Percentiles rank a stretch among this genome's conserved stretches.
Evolutionary conservation across 176 grass and related monocot species (phyloP).

Genomic region (Lolium rigidum): DNA sequence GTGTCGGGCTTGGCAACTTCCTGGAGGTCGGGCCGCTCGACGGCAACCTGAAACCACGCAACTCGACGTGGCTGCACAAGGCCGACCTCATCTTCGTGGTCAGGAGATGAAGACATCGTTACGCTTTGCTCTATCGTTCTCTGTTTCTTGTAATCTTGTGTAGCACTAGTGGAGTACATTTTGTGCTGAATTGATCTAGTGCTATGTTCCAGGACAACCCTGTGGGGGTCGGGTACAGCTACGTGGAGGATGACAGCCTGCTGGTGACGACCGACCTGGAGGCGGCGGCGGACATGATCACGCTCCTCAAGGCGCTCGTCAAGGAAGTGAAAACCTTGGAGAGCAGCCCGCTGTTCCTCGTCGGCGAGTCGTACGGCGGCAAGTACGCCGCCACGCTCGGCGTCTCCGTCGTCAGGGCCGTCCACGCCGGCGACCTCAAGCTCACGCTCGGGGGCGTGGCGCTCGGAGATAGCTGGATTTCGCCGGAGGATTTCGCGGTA

Average conservation of each 20-base stretch:
- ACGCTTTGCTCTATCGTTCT: background rate
- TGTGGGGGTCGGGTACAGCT: slow-evolving; percentile 84
- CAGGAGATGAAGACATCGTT: background rate
- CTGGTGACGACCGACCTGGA: slow-evolving; percentile 74
- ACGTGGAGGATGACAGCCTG: slow-evolving; percentile 64
- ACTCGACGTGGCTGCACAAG: slow-evolving; percentile 80
- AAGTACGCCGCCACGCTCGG: slow-evolving; percentile 79
- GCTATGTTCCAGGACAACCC: slow-evolving; percentile 77
- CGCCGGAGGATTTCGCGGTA: slow-evolving; percentile 78
- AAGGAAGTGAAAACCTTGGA: slow-evolving; percentile 39
- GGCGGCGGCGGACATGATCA: slow-evolving; percentile 61
- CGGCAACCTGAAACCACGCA: slow-evolving; percentile 56
- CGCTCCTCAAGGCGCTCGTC: slow-evolving; percentile 66
- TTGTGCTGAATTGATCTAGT: background rate
- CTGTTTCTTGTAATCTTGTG: background rate
- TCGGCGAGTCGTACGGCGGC: slow-evolving; percentile 89
- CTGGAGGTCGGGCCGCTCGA: slow-evolving; percentile 76
- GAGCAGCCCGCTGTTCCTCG: slow-evolving; percentile 71
- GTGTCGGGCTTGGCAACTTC: slow-evolving; percentile 78
- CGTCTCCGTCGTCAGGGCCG: slow-evolving; percentile 55
- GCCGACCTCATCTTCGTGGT: slow-evolving; percentile 92
- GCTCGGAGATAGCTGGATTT: slow-evolving; percentile 88
- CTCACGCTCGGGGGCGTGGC: slow-evolving; percentile 82
- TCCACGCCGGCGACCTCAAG: slow-evolving; percentile 57
- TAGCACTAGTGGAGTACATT: too few relatives aligned